Conservation (phyloP, 225 moss, liverwort and hornwort genomes). For the Polytrichum formosum region DNA sequence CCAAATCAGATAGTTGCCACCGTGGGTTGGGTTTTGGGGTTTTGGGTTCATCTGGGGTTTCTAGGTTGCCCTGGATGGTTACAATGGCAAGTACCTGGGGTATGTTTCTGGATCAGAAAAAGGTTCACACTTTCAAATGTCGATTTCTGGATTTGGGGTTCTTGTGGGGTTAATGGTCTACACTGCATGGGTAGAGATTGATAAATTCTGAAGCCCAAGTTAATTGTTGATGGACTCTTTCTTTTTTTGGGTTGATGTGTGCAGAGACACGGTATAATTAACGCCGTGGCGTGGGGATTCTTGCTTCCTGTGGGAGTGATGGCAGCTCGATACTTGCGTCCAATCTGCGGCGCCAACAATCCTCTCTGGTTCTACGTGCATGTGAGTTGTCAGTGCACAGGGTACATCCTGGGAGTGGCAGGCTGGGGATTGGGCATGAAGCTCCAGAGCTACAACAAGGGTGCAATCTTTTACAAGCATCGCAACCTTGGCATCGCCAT, state of each 20-base stretch:
- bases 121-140: too few relatives aligned
- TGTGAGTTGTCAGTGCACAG: conserved; percentile 56
- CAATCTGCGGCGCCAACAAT: conserved; percentile 40
- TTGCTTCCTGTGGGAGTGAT: conserved; percentile 76
- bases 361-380: conserved; percentile 79
- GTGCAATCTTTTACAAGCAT: conserved; percentile 33
- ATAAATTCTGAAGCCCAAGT: background rate
- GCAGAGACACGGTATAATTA: conserved; percentile 74
- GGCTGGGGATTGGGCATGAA: conserved; percentile 62
- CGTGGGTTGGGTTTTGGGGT: too few relatives aligned
- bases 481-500: conserved; percentile 63
- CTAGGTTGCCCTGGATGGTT: too few relatives aligned
- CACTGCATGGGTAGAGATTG: too few relatives aligned
- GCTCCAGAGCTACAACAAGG: conserved; percentile 30
- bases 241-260: background rate
- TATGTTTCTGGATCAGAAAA: too few relatives aligned
- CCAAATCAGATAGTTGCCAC: too few relatives aligned
- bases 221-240: background rate
- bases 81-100: background rate
- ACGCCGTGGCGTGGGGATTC: conserved; percentile 68
- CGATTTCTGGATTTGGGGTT: background rate
- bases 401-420: conserved; percentile 65
- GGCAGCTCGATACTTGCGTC: conserved; percentile 75
- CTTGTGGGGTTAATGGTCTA: too few relatives aligned
- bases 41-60: too few relatives aligned